Percentiles rank a stretch among this genome's conserved stretches.
Conservation (phyloP, 1,139 yeast species). For the Debaryomyces udenii region DNA sequence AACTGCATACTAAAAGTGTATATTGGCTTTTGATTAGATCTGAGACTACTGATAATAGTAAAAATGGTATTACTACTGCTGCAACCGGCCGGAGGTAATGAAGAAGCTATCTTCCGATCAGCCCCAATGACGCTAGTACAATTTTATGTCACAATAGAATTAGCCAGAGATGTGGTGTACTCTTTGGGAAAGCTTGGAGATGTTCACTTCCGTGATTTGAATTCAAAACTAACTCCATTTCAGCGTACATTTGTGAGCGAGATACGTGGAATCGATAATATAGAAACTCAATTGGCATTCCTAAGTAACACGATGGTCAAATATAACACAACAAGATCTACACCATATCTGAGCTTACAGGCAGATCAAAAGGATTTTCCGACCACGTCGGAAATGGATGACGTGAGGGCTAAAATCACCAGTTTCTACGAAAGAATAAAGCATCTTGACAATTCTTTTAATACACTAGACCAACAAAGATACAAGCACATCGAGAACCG, state of each 20-base stretch:
- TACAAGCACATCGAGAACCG: constrained; percentile 36
- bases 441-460: constrained; percentile 38
- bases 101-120: constrained; percentile 55
- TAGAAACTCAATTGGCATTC: constrained; percentile 33
- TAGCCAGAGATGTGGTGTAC: constrained; percentile 83
- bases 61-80: constrained; percentile 7
- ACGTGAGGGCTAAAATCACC: constrained; percentile 23
- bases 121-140: constrained; percentile 96
- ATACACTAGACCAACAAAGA: constrained; percentile 25
- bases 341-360: constrained; percentile 26
- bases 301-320: constrained; percentile 41
- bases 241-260: constrained; percentile 88
- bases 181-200: constrained; percentile 79
- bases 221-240: constrained; percentile 74
- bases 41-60: too few species aligned
- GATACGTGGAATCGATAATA: constrained; percentile 55
- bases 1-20: too few species aligned
- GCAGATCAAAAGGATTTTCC: constrained; percentile 36
- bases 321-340: constrained; percentile 30
- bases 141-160: constrained; percentile 87
- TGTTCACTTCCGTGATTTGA: constrained; percentile 90
- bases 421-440: constrained; percentile 31
- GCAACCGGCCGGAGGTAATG: constrained; percentile 5
- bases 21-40: too few species aligned
- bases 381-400: constrained; percentile 35